Evolutionary conservation across 306 rosid genomes (phyloP).

Genomic region (Styphnolobium japonicum): DNA sequence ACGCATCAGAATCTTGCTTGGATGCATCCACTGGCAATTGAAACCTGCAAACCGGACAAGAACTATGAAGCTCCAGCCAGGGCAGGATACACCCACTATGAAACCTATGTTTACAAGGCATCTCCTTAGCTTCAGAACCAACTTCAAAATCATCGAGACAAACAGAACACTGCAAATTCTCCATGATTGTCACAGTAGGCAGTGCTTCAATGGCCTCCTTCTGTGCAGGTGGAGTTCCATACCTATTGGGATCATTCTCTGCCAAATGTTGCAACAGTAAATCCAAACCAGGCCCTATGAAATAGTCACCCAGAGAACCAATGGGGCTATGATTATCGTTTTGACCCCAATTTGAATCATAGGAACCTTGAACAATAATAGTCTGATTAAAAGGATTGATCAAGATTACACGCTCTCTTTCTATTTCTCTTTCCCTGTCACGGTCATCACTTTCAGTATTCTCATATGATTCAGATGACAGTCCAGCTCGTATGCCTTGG

Average conservation of each 20-base stretch:
- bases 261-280: conserved; percentile 74
- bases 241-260: conserved; percentile 75
- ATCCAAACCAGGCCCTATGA: conserved; percentile 73
- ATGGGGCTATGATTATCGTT: conserved; percentile 40
- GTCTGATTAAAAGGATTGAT: conserved; percentile 67
- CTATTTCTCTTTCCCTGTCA: conserved; percentile 43
- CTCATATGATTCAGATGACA: conserved; percentile 50
- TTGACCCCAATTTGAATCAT: conserved; percentile 35
- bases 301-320: conserved; percentile 74
- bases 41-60: conserved; percentile 82
- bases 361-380: conserved; percentile 55
- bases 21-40: conserved; percentile 61
- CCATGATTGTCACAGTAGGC: conserved; percentile 49
- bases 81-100: conserved; percentile 70
- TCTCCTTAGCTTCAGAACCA: conserved; percentile 67
- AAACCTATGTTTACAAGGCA: conserved; percentile 86
- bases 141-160: conserved; percentile 77
- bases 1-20: conserved; percentile 46
- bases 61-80: conserved; percentile 85
- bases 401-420: conserved; percentile 59
- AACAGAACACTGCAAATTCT: conserved; percentile 65
- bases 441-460: conserved; percentile 37
- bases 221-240: conserved; percentile 77
- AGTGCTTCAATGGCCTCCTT: conserved; percentile 73
- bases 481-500: conserved; percentile 70